Percentiles rank a stretch among this genome's conserved stretches.
phyloP scores from a whole-genome alignment of 225 moss, liverwort and hornwort species.

The Sphagnum contortum region DNA sequence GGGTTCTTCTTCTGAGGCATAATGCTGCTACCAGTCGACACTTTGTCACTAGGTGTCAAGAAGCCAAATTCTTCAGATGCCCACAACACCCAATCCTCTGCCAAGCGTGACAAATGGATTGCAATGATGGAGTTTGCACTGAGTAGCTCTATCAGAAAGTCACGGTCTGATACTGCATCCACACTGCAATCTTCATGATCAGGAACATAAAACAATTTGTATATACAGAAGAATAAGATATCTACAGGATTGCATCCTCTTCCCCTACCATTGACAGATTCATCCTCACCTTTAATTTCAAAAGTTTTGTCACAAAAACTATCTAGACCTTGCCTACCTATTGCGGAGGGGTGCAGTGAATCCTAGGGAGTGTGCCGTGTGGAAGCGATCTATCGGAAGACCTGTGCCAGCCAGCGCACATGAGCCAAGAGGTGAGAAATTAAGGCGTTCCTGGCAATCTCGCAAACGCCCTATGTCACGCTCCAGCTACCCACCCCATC shows the following conservation, averaged over 20 bases:
- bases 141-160: constrained; percentile 82
- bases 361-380: constrained; percentile 66
- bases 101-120: constrained; percentile 88
- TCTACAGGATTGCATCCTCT: too few species aligned
- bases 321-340: constrained; percentile 32
- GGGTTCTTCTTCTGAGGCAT: constrained; percentile 99
- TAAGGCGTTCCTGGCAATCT: constrained; percentile 78
- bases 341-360: constrained; percentile 90
- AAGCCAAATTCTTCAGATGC: constrained; percentile 97
- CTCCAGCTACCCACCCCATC: constrained; percentile 57
- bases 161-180: constrained; percentile 97
- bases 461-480: constrained; percentile 75
- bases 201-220: too few species aligned
- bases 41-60: constrained; percentile 85
- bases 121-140: constrained; percentile 88
- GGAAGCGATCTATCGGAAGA: constrained; percentile 88
- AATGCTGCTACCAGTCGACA: constrained; percentile 97
- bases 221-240: too few species aligned
- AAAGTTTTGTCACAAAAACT: too few species aligned
- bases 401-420: constrained; percentile 99
- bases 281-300: too few species aligned
- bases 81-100: constrained; percentile 99
- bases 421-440: constrained; percentile 83
- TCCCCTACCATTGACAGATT: too few species aligned
- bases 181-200: constrained; percentile 44